Conservation (phyloP, 2,329 filamentous ascomycete species). For the Paecilomyces sp. region DNA sequence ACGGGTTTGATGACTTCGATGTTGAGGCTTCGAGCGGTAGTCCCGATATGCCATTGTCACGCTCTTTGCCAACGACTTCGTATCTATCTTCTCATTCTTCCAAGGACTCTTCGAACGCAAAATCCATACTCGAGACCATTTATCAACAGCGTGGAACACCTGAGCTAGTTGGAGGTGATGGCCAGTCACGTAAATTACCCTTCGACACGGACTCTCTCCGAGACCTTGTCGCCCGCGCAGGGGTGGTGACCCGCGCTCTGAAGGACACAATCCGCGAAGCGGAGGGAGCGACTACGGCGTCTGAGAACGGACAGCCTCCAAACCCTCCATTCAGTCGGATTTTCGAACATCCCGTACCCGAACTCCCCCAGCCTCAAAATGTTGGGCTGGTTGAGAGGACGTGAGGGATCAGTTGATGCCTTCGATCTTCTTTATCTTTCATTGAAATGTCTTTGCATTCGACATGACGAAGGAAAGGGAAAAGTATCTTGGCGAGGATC, state of each 20-base stretch:
- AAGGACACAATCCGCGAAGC: constrained; percentile 45
- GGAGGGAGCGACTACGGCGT: constrained; percentile 34
- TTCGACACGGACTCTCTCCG: constrained; percentile 59
- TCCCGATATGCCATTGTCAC: constrained; percentile 6
- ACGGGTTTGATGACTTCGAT: constrained; percentile 53
- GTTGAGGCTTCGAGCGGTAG: constrained; percentile 20
- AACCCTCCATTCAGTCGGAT: constrained; percentile 43
- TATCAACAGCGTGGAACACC: constrained; percentile 41
- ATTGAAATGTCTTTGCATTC: constrained; percentile 2
- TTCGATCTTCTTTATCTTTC: not conserved
- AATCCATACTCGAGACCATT: constrained; percentile 55
- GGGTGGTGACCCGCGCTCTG: constrained; percentile 41
- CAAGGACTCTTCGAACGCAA: constrained; percentile 54
- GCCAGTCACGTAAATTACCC: constrained; percentile 46
- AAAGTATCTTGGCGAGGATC: not conserved
- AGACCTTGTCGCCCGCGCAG: constrained; percentile 50
- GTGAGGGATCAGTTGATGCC: not conserved
- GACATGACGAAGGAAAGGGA: not conserved
- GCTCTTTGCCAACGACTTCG: constrained; percentile 19
- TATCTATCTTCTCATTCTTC: constrained; percentile 36
- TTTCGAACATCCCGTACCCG: constrained; percentile 34
- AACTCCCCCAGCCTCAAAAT: constrained; percentile 14
- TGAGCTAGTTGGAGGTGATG: constrained; percentile 16
- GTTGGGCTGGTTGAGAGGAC: not conserved
- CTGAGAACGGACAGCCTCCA: constrained; percentile 21